phyloP scores from a whole-genome alignment of 257 asterid genomes.

The Voacanga thouarsii region DNA sequence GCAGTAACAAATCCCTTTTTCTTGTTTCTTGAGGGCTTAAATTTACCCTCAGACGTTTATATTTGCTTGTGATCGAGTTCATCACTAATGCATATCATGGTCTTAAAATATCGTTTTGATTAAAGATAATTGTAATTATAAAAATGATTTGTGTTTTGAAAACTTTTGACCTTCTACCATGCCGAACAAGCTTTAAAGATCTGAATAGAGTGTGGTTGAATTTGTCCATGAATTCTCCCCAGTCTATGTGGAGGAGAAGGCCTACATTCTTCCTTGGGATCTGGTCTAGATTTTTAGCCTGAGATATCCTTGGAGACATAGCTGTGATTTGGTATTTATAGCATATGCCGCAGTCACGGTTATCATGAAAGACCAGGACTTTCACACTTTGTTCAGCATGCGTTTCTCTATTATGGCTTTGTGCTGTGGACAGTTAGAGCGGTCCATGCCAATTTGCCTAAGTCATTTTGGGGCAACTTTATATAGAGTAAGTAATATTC shows the following conservation, averaged over 20 bases:
- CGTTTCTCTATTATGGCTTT: not conserved
- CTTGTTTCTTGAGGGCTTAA: not conserved
- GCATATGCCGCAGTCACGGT: not conserved
- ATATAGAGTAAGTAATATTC: not conserved
- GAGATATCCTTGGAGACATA: not conserved
- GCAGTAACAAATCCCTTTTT: slow-evolving; percentile 14
- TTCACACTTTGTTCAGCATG: not conserved
- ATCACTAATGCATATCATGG: no score
- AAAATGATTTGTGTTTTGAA: no score
- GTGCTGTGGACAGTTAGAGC: not conserved
- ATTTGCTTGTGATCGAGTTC: not conserved
- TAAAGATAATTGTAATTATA: no score
- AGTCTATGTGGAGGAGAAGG: slow-evolving; percentile 9
- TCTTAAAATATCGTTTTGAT: no score
- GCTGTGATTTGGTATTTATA: not conserved
- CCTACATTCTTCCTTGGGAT: slow-evolving; percentile 22
- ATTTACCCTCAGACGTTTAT: no score
- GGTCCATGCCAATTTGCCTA: slow-evolving; percentile 5
- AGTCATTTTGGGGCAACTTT: not conserved
- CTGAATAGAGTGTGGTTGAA: not conserved
- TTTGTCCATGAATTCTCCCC: not conserved
- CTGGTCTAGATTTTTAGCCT: not conserved
- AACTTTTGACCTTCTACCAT: no score
- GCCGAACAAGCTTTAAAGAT: no score
- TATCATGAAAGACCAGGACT: not conserved